Conservation (phyloP, 768 basidiomycete species). For the Rhizopogon roseolus region DNA sequence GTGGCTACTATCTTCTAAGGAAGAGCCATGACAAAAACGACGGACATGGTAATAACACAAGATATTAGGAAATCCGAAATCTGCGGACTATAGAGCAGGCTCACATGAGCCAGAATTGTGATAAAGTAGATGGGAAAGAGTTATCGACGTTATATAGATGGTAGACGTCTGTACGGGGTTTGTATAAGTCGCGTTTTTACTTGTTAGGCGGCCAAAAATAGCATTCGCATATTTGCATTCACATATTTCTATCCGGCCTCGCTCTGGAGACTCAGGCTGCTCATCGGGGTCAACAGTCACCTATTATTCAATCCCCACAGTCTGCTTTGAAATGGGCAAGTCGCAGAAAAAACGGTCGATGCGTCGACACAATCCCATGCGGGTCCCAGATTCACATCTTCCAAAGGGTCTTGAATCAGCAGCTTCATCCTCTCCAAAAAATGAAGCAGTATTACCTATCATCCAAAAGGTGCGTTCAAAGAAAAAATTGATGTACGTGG, state of each 20-base stretch:
- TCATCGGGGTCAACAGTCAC: not conserved
- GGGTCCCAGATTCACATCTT: constrained; percentile 90
- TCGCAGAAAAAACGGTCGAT: constrained; percentile 82
- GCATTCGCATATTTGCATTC: no score
- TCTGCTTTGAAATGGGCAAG: constrained; percentile 67
- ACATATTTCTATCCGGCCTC: not conserved
- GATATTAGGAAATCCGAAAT: no score
- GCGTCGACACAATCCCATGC: constrained; percentile 90
- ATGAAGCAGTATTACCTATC: constrained; percentile 78
- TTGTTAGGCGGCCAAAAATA: constrained; percentile 1
- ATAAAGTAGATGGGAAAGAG: no score
- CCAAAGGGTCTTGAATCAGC: constrained; percentile 77
- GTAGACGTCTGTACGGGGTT: no score
- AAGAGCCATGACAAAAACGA: no score
- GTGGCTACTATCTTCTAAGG: no score
- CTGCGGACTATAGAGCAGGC: no score
- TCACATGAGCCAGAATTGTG: no score
- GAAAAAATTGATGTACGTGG: not conserved
- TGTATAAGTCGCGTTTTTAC: no score
- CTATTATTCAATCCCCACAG: not conserved
- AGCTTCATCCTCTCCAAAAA: constrained; percentile 68
- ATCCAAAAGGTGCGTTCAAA: constrained; percentile 69
- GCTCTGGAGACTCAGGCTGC: not conserved
- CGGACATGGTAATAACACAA: no score
- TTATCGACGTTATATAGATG: no score